Percentiles rank a stretch among this genome's conserved stretches.
Conservation (phyloP, 495 filamentous ascomycete genomes). For the Hyaloscypha hepaticicola region DNA sequence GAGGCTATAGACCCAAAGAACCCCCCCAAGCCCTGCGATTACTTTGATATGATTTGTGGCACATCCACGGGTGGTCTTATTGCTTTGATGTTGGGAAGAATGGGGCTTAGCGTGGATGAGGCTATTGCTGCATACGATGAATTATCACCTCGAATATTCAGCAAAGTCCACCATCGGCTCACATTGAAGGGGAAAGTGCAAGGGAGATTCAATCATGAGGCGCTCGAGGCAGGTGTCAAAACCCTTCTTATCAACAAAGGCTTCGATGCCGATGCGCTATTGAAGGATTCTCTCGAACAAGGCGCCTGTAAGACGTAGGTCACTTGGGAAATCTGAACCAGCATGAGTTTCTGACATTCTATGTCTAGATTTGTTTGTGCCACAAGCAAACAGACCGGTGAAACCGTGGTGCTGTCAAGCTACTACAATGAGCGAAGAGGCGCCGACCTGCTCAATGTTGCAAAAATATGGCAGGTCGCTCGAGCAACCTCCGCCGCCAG, state of each 20-base stretch:
- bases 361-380: constrained; percentile 57
- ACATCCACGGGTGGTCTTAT: constrained; percentile 47
- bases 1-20: constrained; percentile 16
- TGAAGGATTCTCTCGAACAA: constrained; percentile 39
- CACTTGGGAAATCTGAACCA: neutral
- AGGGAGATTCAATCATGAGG: constrained; percentile 40
- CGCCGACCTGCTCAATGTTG: constrained; percentile 38
- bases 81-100: constrained; percentile 52
- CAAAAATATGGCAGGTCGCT: constrained; percentile 49
- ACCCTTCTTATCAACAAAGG: constrained; percentile 38
- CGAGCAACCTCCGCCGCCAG: constrained; percentile 45
- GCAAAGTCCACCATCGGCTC: constrained; percentile 37
- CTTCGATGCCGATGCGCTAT: constrained; percentile 38
- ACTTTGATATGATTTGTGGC: constrained; percentile 44
- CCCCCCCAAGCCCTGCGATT: constrained; percentile 53
- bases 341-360: neutral
- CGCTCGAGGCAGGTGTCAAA: constrained; percentile 44
- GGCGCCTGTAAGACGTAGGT: constrained; percentile 35
- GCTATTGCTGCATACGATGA: constrained; percentile 45
- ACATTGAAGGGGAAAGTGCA: constrained; percentile 37
- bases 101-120: constrained; percentile 49
- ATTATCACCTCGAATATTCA: constrained; percentile 40
- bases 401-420: constrained; percentile 44
- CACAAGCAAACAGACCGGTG: constrained; percentile 40
- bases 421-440: constrained; percentile 42